A percentile compares a stretch with the other conserved stretches of the same genome.
Evolutionary conservation across 2,329 filamentous ascomycete genomes (phyloP).

Genomic region (Trichoderma sp.): DNA sequence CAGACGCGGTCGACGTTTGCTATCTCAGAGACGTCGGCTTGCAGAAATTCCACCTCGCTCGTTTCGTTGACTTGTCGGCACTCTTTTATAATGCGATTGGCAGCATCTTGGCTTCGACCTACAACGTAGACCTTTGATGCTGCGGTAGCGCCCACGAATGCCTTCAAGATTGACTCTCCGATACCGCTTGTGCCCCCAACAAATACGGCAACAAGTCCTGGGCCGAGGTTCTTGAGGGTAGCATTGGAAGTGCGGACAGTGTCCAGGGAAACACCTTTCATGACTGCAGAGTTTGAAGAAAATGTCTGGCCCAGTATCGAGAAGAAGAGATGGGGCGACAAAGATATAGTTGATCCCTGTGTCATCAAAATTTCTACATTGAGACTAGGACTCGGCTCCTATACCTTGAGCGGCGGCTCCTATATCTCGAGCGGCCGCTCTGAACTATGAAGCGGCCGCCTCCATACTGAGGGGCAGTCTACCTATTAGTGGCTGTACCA

Average conservation of each 20-base stretch:
- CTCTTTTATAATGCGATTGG: slow-evolving; percentile 40
- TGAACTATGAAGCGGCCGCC: background rate
- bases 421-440: background rate
- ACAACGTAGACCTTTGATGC: slow-evolving; percentile 48
- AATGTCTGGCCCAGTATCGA: background rate
- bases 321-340: background rate
- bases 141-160: slow-evolving; percentile 41
- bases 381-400: background rate
- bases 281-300: background rate
- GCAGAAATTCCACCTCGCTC: slow-evolving; percentile 48
- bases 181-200: slow-evolving; percentile 57
- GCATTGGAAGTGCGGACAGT: background rate
- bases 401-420: background rate
- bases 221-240: background rate
- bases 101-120: slow-evolving; percentile 43
- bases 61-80: slow-evolving; percentile 42
- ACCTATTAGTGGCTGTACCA: background rate
- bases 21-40: slow-evolving; percentile 49
- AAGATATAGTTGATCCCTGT: background rate
- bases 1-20: slow-evolving; percentile 51
- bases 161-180: slow-evolving; percentile 47
- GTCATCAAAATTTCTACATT: background rate
- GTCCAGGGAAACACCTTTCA: background rate
- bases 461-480: background rate
- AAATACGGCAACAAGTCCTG: slow-evolving; percentile 40